Conservation (phyloP, 139 green algal genomes). For the Dunaliella primolecta region DNA sequence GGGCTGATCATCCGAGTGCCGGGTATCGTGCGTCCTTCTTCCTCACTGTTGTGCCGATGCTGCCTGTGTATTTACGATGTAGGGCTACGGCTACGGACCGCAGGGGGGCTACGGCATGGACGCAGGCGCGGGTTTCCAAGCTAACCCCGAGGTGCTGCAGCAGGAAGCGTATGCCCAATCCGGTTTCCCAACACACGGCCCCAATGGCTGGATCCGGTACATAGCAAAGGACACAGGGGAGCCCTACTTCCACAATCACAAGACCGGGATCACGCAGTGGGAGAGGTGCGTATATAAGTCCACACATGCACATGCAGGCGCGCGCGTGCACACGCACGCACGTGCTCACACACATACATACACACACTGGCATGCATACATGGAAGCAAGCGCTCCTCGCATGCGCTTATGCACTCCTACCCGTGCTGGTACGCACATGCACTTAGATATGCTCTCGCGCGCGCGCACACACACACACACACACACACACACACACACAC, state of each 20-base stretch:
- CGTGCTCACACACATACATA: background rate
- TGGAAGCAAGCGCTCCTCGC: too few species aligned
- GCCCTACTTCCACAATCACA: constrained; percentile 71
- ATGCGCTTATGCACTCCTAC: too few species aligned
- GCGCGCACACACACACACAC: background rate
- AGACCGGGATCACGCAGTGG: constrained; percentile 18
- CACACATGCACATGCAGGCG: background rate
- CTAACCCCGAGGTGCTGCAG: background rate
- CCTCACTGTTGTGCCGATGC: too few species aligned
- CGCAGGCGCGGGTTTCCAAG: background rate
- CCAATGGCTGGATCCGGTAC: constrained; percentile 75
- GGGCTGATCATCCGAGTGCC: too few species aligned
- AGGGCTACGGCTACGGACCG: constrained; percentile 19
- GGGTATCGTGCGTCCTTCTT: too few species aligned
- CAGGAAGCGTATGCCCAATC: background rate
- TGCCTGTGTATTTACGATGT: background rate
- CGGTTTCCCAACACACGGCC: constrained; percentile 27
- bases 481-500: background rate
- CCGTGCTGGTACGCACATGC: too few species aligned
- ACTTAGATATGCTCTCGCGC: too few species aligned
- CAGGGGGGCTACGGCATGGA: background rate
- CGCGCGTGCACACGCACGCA: too few species aligned
- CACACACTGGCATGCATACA: too few species aligned
- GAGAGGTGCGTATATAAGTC: constrained; percentile 1
- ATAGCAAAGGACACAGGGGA: constrained; percentile 53